Percentiles rank a stretch among this genome's conserved stretches.
phyloP scores from a whole-genome alignment of 2,329 filamentous ascomycete species.

The Passalora sequoiae region DNA sequence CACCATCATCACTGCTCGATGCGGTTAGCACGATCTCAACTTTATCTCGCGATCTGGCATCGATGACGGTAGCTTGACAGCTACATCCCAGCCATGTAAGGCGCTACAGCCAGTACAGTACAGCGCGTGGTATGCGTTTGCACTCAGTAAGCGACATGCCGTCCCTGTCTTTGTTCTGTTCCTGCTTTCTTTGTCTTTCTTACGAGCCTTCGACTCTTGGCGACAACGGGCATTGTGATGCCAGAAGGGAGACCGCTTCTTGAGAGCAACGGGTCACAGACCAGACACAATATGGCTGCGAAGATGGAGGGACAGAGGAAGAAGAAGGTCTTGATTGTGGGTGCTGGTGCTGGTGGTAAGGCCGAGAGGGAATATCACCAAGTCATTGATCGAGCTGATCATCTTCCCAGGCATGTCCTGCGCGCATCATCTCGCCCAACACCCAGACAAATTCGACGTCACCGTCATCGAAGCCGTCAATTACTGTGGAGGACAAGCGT shows the following conservation, averaged over 20 bases:
- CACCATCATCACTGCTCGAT: background rate
- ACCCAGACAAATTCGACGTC: constrained; percentile 60
- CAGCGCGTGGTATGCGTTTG: background rate
- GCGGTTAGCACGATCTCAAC: constrained; percentile 1
- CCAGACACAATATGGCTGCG: constrained; percentile 34
- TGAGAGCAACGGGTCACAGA: constrained; percentile 29
- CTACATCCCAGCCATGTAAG: background rate
- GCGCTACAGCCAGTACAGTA: background rate
- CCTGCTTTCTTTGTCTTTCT: background rate
- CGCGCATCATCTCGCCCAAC: constrained; percentile 60
- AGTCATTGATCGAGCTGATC: constrained; percentile 5
- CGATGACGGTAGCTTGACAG: constrained; percentile 5
- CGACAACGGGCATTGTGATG: constrained; percentile 15
- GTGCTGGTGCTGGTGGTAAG: constrained; percentile 60
- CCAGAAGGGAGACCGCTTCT: constrained; percentile 26
- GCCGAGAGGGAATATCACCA: too few relatives aligned
- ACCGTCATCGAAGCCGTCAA: constrained; percentile 57
- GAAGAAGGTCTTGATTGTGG: constrained; percentile 54
- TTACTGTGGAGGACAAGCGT: constrained; percentile 58
- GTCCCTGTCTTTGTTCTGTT: background rate
- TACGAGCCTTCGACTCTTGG: background rate
- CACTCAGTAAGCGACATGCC: background rate
- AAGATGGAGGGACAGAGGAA: constrained; percentile 35
- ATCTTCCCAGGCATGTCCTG: constrained; percentile 53
- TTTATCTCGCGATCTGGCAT: background rate